These are phyloP conservation scores for Naganishia antarctica DNA, from an alignment of 768 basidiomycete species.

Conservation along the genomic window DNA sequence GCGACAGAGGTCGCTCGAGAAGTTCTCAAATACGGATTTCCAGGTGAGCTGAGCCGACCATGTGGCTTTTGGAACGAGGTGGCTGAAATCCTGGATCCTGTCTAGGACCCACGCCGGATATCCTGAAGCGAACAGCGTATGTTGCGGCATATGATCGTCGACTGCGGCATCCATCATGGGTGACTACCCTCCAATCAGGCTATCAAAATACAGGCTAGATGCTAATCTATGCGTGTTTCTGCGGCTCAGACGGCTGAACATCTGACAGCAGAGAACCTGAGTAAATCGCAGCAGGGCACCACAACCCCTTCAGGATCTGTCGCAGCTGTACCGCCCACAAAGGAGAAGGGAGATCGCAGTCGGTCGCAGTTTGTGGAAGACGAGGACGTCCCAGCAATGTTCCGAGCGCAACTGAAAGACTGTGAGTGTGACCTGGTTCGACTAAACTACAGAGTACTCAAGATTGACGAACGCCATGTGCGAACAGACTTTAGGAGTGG, in stretches of 20 bases:
- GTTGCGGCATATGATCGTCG: conserved; percentile 85
- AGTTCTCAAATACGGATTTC: conserved; percentile 72
- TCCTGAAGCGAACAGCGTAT: conserved; percentile 74
- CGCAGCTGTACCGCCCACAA: conserved; percentile 21
- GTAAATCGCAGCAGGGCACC: no score
- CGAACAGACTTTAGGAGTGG: conserved; percentile 70
- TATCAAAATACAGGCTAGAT: no score
- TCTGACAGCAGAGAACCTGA: conserved; percentile 57
- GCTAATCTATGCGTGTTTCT: neutral
- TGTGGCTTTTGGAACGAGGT: no score
- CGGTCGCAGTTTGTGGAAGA: conserved; percentile 68
- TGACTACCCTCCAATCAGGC: no score
- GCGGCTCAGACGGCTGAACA: conserved; percentile 84
- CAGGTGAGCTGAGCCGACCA: conserved; percentile 60
- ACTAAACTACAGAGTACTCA: no score
- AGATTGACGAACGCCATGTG: no score
- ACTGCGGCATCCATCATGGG: conserved; percentile 89
- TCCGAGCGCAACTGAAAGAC: conserved; percentile 78
- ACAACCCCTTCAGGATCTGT: no score
- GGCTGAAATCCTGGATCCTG: no score
- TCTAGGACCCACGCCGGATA: conserved; percentile 77
- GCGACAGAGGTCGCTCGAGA: conserved; percentile 39
- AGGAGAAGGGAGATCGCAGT: conserved; percentile 26
- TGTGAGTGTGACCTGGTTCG: no score
- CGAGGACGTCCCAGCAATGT: conserved; percentile 64